Conservation (phyloP, 495 filamentous ascomycete genomes). For the Evernia prunastri region DNA sequence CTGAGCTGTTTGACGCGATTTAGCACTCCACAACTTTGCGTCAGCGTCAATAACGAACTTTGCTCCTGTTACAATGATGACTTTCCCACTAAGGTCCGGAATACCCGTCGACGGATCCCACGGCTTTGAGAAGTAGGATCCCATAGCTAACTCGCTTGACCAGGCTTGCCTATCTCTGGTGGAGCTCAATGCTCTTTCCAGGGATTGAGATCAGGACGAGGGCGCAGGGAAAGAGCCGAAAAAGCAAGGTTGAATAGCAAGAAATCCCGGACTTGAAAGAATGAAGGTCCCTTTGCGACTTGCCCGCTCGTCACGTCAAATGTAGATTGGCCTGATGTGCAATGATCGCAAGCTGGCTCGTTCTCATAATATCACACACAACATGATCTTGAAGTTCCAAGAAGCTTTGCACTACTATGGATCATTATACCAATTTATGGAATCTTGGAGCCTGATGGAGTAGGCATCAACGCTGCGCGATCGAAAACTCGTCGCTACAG, state of each 20-base stretch:
- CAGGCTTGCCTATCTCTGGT: not conserved
- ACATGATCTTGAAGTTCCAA: not conserved
- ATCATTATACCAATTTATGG: not conserved
- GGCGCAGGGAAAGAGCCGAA: not conserved
- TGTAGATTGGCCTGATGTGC: not conserved
- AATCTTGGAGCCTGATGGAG: no score
- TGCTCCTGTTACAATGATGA: not conserved
- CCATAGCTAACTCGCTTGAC: not conserved
- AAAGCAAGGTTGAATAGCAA: not conserved
- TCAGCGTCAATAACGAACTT: not conserved
- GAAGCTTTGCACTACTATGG: not conserved
- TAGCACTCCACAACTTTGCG: not conserved
- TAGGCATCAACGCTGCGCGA: not conserved
- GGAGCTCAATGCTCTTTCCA: not conserved
- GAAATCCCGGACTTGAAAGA: not conserved
- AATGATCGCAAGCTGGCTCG: not conserved
- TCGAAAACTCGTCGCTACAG: no score
- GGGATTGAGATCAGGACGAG: not conserved
- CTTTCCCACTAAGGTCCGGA: not conserved
- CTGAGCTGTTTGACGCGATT: not conserved
- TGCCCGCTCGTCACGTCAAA: not conserved
- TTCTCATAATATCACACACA: not conserved
- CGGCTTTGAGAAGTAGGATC: not conserved
- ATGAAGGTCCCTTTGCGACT: not conserved
- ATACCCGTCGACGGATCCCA: not conserved